Base-by-base conservation (phyloP, 2,329 filamentous ascomycete genomes). In the Cladophialophora carrionii region DNA sequence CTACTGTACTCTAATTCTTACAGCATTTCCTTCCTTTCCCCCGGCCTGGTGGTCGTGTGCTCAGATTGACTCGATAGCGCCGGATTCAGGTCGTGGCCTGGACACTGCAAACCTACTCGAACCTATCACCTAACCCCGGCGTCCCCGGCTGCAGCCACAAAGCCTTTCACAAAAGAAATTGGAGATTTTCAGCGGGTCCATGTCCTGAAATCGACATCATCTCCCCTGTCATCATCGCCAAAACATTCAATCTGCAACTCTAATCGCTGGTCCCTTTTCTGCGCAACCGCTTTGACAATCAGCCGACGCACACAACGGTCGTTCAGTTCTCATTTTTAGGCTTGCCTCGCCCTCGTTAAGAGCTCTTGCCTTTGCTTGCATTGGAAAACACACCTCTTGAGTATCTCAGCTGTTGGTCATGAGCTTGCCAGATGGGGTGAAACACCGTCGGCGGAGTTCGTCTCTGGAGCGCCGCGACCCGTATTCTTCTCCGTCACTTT, bases 401-500 rank as follows among this genome's bases (percentile, higher is more conserved):
- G 17, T 24, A 26, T 48, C 24, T 32, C 48, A 20, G 32, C 31
- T 17, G 34, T 43, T 65, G 58, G 67, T 69, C 68, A 80, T 80
- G 78, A 78, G 72, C 74, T 77, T 76, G 73, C 70, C 75, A 75
- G 70, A 77, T 69, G 74, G 70, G 54, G 75, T 76, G 62, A 78
- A 77, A 69, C 57, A 59, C 14, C 56, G 48, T 20, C 73, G 73
- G 67, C 74, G 77, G 48, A 79, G 77, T 64, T 81, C 81, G 66
- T 77, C 77, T 63, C 73, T 81, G 70, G 66, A 68, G 54, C 71
- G 70, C 32, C 65, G 65, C 10, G 85, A 88, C 74, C 85, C 86
- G 4, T 84, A 82, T 72, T 84, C 85, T 43, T 78, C 84, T 46
- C 81, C 85, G 8, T 81, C 84, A 66, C 76, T 86, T 68, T 88